These are phyloP conservation scores for Calycina herbarum DNA, from an alignment of 2,329 filamentous ascomycete species.

Conservation along the genomic window DNA sequence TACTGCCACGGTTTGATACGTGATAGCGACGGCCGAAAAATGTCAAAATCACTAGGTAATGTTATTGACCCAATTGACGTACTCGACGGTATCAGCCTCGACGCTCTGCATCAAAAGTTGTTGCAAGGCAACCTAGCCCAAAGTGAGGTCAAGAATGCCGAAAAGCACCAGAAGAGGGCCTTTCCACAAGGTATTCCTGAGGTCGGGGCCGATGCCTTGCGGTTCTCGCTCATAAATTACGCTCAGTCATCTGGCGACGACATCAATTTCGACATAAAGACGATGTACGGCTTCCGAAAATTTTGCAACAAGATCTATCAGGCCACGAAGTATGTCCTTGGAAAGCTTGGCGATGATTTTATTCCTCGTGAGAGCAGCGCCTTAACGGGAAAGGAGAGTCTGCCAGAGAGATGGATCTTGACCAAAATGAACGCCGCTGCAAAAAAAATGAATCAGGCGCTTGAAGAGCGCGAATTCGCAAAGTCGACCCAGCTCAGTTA, in stretches of 20 bases:
- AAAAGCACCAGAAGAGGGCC: conserved; percentile 91
- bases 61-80: conserved; percentile 91
- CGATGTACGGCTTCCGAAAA: conserved; percentile 85
- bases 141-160: conserved; percentile 32
- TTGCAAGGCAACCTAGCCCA: conserved; percentile 19
- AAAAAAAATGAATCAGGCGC: conserved; percentile 65
- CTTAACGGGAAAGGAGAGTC: conserved; percentile 58
- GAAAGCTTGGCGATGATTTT: conserved; percentile 66
- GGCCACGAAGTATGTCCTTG: conserved; percentile 88
- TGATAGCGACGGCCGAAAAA: conserved; percentile 89
- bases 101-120: conserved; percentile 60
- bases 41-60: conserved; percentile 92
- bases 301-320: conserved; percentile 98
- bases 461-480: conserved; percentile 68
- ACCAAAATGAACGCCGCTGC: conserved; percentile 72
- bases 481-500: conserved; percentile 68
- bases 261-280: conserved; percentile 82
- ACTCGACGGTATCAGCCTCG: conserved; percentile 77
- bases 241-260: conserved; percentile 71
- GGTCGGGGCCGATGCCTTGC: conserved; percentile 84
- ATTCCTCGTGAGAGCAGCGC: conserved; percentile 51
- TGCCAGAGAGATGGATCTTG: conserved; percentile 67
- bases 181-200: conserved; percentile 92
- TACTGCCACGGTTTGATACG: conserved; percentile 90
- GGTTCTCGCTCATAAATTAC: conserved; percentile 83